Conservation (phyloP, 352 stramenopile genomes). For the Globisporangium cederbergense region DNA sequence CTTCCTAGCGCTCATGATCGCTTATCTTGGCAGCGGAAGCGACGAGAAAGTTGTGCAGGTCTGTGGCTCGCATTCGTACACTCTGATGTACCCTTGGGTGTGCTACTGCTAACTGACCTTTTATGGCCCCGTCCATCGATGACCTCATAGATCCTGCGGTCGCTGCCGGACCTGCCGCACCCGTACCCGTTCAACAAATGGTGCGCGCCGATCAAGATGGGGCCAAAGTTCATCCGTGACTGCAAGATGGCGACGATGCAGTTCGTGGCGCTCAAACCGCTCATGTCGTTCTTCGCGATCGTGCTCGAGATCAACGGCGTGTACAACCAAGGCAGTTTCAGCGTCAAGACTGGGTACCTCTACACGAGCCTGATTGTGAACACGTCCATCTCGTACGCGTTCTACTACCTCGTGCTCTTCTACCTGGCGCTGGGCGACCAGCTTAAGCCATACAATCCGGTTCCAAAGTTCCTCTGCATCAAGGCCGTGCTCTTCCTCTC, state of each 20-base stretch:
- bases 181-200: slow-evolving; percentile 74
- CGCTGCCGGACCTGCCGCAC: slow-evolving; percentile 65
- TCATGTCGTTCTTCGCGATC: slow-evolving; percentile 89
- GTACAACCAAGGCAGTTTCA: slow-evolving; percentile 88
- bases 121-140: slow-evolving; percentile 1
- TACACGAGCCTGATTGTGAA: slow-evolving; percentile 95
- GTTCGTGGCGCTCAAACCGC: slow-evolving; percentile 94
- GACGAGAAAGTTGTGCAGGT: slow-evolving; percentile 78
- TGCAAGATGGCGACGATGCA: slow-evolving; percentile 96
- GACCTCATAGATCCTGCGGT: slow-evolving; percentile 31
- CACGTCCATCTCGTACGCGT: slow-evolving; percentile 95
- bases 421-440: slow-evolving; percentile 92
- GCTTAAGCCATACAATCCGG: slow-evolving; percentile 92
- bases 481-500: slow-evolving; percentile 99
- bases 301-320: slow-evolving; percentile 73
- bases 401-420: slow-evolving; percentile 97
- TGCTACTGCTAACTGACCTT: not conserved
- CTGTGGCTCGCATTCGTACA: slow-evolving; percentile 21
- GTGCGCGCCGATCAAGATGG: slow-evolving; percentile 72
- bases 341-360: slow-evolving; percentile 78
- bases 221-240: slow-evolving; percentile 86
- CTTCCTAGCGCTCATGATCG: slow-evolving; percentile 96
- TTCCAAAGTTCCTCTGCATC: slow-evolving; percentile 98
- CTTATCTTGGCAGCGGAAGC: slow-evolving; percentile 91
- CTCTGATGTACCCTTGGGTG: not conserved